Evolutionary conservation across 306 rosid species (phyloP).

Genomic region (Luffa acutangula): DNA sequence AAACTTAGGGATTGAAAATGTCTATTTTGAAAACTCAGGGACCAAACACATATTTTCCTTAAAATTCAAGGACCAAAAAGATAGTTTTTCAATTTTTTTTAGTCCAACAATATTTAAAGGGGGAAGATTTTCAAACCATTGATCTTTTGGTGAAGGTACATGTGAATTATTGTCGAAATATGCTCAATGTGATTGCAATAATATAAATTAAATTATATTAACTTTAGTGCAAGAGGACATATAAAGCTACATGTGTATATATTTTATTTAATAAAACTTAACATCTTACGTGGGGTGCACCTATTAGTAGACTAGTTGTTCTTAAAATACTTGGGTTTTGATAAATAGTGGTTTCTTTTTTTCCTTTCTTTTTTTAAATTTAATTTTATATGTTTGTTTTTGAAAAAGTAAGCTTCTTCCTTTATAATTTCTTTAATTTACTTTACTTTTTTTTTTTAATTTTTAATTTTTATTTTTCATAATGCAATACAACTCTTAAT

Average conservation of each 20-base stretch:
- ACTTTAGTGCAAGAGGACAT: background rate
- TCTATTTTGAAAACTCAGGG: too few species aligned
- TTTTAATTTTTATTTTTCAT: background rate
- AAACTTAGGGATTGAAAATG: too few species aligned
- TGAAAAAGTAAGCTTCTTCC: background rate
- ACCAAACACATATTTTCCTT: too few species aligned
- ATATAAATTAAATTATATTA: background rate
- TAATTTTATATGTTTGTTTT: background rate
- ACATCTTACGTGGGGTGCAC: background rate
- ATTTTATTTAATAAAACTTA: background rate
- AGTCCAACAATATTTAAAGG: too few species aligned
- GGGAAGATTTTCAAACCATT: too few species aligned
- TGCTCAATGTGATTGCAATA: too few species aligned
- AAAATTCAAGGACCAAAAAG: too few species aligned
- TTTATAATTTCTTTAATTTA: background rate
- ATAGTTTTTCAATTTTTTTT: too few species aligned
- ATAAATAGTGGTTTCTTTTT: background rate
- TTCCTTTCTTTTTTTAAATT: background rate
- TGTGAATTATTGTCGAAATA: too few species aligned
- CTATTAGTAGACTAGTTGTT: background rate
- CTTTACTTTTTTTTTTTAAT: too few species aligned
- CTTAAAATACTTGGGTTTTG: background rate
- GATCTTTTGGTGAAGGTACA: too few species aligned
- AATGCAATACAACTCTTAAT: background rate
- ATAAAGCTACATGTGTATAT: background rate